Conservation (phyloP, 768 basidiomycete genomes). For the Fomitopsis pulvina region DNA sequence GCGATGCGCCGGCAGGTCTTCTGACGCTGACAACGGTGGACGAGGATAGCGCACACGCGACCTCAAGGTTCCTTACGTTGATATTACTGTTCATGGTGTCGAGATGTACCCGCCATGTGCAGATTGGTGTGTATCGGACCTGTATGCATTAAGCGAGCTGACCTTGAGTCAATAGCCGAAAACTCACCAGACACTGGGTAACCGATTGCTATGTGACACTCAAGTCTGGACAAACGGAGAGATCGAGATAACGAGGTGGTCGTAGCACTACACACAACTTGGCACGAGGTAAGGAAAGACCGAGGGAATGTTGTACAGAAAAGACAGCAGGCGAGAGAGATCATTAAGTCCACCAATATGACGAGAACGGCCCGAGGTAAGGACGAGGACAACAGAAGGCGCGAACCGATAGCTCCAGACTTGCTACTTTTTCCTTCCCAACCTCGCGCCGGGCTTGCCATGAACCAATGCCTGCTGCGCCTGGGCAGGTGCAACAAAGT, state of each 20-base stretch:
- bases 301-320: background rate
- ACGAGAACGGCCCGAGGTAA: constrained; percentile 2
- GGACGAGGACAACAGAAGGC: constrained; percentile 5
- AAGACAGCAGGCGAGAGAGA: constrained; percentile 1
- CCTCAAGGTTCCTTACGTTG: background rate
- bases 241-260: background rate
- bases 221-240: background rate
- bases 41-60: background rate
- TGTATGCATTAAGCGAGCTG: background rate
- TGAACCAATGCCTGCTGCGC: constrained; percentile 15
- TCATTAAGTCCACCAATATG: background rate
- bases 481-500: constrained; percentile 37
- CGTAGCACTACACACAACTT: constrained; percentile 3
- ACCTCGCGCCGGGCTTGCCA: constrained; percentile 16
- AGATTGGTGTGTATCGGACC: background rate
- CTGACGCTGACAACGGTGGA: background rate
- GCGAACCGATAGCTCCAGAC: background rate
- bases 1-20: background rate
- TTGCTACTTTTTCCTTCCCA: constrained; percentile 31
- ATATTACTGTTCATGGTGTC: too few species aligned
- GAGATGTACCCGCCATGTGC: background rate
- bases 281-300: background rate
- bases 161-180: background rate
- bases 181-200: background rate
- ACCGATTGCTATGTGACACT: background rate